A percentile compares a stretch with the other conserved stretches of the same genome.
phyloP scores from a whole-genome alignment of 441 rosid species.

The Mallotus repandus region DNA sequence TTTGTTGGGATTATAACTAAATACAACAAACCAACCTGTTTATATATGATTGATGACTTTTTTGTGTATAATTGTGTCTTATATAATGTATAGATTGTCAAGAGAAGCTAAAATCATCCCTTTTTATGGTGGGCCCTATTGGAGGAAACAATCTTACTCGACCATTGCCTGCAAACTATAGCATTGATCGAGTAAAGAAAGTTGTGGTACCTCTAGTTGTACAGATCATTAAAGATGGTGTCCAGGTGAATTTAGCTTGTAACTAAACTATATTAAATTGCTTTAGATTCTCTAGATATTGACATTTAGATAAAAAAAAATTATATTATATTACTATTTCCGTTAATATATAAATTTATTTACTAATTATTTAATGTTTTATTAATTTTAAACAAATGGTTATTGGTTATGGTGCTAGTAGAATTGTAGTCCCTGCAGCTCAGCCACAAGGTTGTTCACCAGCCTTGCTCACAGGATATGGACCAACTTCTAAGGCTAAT shows the following conservation, averaged over 20 bases:
- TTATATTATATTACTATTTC: no score
- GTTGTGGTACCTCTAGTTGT: constrained; percentile 8
- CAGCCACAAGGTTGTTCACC: constrained; percentile 16
- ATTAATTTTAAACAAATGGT: background rate
- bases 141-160: constrained; percentile 12
- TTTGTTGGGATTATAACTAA: no score
- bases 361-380: no score
- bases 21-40: no score
- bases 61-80: no score
- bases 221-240: background rate
- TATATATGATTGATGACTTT: no score
- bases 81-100: background rate
- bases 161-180: background rate
- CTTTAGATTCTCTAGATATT: no score
- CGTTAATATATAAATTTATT: no score
- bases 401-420: background rate
- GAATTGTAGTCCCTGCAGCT: constrained; percentile 13
- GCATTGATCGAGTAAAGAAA: background rate
- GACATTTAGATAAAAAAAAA: no score
- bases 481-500: background rate
- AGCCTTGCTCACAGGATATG: background rate
- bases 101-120: constrained; percentile 5
- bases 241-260: background rate
- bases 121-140: constrained; percentile 14
- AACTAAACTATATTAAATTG: no score